phyloP scores from a whole-genome alignment of 768 basidiomycete genomes.

The Termitomyces sp. region DNA sequence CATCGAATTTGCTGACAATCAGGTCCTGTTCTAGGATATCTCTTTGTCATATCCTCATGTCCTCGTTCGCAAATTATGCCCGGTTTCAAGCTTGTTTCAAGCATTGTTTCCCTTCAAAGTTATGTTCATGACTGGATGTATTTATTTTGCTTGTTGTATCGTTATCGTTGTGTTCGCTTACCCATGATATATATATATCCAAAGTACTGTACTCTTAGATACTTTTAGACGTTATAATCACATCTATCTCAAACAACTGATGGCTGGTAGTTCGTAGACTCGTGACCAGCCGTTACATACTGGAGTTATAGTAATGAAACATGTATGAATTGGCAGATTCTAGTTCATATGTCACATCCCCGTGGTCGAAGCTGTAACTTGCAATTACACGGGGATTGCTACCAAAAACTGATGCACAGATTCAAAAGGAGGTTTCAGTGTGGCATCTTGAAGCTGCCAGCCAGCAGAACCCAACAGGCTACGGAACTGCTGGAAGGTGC shows the following conservation, averaged over 20 bases:
- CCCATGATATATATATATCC: not conserved
- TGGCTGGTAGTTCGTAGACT: no score
- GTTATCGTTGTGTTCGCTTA: not conserved
- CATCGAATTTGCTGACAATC: not conserved
- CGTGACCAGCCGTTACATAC: no score
- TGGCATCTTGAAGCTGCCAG: constrained; percentile 2
- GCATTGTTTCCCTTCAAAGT: not conserved
- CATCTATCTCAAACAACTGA: not conserved
- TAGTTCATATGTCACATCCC: no score
- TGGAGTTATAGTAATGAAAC: no score
- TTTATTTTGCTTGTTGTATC: not conserved
- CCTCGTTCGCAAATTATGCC: not conserved
- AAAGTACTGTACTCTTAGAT: not conserved
- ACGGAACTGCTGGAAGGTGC: constrained; percentile 11
- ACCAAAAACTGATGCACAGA: not conserved
- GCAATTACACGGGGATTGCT: not conserved
- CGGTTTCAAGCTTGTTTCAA: not conserved
- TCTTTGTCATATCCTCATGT: not conserved
- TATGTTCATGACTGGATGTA: not conserved
- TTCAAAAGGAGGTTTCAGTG: not conserved
- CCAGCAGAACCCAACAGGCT: not conserved
- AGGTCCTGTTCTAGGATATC: not conserved
- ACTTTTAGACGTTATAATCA: not conserved
- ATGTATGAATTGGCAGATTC: no score
- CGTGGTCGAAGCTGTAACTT: not conserved